Evolutionary conservation across 2,329 filamentous ascomycete species (phyloP), one percentile per base, ranked within the genome.

Genomic region (Verticillium isaacii): DNA sequence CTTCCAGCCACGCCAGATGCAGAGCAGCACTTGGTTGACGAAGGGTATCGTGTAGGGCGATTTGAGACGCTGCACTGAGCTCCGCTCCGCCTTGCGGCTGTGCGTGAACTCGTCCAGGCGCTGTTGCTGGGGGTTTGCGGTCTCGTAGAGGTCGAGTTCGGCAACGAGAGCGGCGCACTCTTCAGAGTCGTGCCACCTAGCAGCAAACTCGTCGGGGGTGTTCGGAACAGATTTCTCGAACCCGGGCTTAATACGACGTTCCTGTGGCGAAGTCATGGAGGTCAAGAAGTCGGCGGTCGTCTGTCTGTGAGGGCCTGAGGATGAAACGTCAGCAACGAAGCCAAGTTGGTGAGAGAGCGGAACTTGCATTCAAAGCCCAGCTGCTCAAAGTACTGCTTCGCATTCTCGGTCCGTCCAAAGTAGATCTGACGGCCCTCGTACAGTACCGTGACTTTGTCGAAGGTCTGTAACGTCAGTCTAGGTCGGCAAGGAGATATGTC

Each of bases 221-320:
- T 85, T 86, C 0, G 87, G 87, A 8, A 54, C 57, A 9, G 45
- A 17, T 12, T 77, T 75, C 68, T 89, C 83, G 60, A 77, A 81
- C 5, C 85, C 85, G 6, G 78, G 73, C 36, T 84, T 80, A 68
- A 88, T 86, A n/a, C 82, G 77, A 50, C 89, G 81, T 67, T 90
- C 88, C 3, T 80, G 81, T 0, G 85, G 83, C 68, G 90, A 88
- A 1, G 88, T 91, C 54, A 89, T 80, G 0, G 84, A 86, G 8
- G 89, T 91, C 32, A 92, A 74, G 74, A 91, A 92, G 70, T 92
- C 89, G 1, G 88, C 84, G 0, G 88, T 90, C 0, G 89, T 92
- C 65, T 86, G 74, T 4, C 78, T 69, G 0, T 71, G 67, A 0
- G 76, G 75, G 23, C 72, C 64, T 65, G 14, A 0, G 23, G 0